These are phyloP conservation scores for Coniochaeta prunicola DNA, from an alignment of 2,329 filamentous ascomycete genomes.

Conservation along the genomic window DNA sequence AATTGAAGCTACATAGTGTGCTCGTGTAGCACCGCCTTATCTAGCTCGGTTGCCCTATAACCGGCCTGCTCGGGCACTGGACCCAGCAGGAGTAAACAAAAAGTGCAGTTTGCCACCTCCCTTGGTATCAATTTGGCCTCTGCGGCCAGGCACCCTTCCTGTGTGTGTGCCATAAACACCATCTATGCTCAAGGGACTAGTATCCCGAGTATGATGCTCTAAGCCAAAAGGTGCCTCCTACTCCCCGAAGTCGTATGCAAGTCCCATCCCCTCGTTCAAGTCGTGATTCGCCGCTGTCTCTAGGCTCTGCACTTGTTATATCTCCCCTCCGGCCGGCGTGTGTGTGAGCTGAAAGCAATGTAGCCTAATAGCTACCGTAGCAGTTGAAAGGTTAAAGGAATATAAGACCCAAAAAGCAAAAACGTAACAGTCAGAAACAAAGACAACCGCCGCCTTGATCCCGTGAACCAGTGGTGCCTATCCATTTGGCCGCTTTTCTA, in stretches of 20 bases:
- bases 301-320: neutral
- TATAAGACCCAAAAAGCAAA: neutral
- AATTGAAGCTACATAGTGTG: neutral
- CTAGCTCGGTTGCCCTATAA: neutral
- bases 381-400: neutral
- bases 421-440: neutral
- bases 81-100: neutral
- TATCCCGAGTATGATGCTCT: conserved; percentile 4
- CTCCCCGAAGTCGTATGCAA: neutral
- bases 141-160: neutral
- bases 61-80: neutral
- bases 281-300: neutral
- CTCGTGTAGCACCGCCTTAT: neutral
- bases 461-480: conserved; percentile 2
- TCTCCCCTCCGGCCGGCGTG: neutral
- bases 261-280: conserved; percentile 1
- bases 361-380: neutral
- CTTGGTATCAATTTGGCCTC: neutral
- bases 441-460: neutral
- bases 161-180: neutral
- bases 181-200: conserved; percentile 4
- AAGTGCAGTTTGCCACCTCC: neutral
- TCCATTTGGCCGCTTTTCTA: neutral
- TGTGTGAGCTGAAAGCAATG: neutral
- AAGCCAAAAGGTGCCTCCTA: neutral